Percentiles rank a stretch among this genome's conserved stretches.
Evolutionary conservation across 495 filamentous ascomycete genomes (phyloP).

Genomic region (Talaromyces borbonicus): DNA sequence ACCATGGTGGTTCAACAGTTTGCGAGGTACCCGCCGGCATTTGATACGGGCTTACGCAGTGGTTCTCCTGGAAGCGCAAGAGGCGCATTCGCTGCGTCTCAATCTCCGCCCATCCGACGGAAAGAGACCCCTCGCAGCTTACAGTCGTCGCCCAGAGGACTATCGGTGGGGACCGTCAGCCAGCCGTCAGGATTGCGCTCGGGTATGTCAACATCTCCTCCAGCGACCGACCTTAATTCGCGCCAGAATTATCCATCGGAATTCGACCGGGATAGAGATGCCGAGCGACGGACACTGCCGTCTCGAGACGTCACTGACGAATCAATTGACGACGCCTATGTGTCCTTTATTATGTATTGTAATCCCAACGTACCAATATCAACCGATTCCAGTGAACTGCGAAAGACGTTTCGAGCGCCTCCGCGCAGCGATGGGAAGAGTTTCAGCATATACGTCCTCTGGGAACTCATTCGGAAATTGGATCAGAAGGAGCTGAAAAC

Average conservation of each 20-base stretch:
- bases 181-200: constrained; percentile 22
- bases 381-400: constrained; percentile 63
- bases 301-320: constrained; percentile 58
- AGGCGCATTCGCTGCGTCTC: constrained; percentile 27
- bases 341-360: constrained; percentile 84
- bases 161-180: constrained; percentile 20
- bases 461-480: constrained; percentile 71
- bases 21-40: constrained; percentile 30
- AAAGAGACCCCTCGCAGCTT: constrained; percentile 36
- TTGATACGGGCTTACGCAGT: constrained; percentile 32
- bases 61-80: constrained; percentile 36
- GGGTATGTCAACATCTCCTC: constrained; percentile 30
- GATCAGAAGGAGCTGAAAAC: constrained; percentile 90
- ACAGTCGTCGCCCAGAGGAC: constrained; percentile 32
- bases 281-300: constrained; percentile 45
- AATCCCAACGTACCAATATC: constrained; percentile 65
- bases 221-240: constrained; percentile 22
- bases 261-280: constrained; percentile 18
- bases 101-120: constrained; percentile 31
- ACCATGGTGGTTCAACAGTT: constrained; percentile 34
- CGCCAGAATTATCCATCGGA: constrained; percentile 26
- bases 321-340: constrained; percentile 80
- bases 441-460: constrained; percentile 77
- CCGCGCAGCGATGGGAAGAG: constrained; percentile 89
- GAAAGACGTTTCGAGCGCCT: constrained; percentile 70